Evolutionary conservation across 306 rosid species (phyloP).

Genomic region (Acacia crassicarpa): DNA sequence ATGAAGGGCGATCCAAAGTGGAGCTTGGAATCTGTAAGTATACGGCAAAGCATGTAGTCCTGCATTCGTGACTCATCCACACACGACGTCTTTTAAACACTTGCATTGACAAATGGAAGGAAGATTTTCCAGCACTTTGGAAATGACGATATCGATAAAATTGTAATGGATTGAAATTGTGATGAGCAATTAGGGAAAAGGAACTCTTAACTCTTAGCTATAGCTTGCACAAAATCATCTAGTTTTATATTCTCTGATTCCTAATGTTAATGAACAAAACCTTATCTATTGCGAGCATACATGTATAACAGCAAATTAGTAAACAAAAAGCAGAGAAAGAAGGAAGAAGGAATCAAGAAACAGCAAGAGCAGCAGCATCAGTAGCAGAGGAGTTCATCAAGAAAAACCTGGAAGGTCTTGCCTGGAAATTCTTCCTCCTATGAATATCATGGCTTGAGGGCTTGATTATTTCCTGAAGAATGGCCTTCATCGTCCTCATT

Average conservation of each 20-base stretch:
- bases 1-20: not conserved
- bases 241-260: not conserved
- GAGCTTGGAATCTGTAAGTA: not conserved
- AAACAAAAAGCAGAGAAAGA: not conserved
- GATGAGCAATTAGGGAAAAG: not conserved
- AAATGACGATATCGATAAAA: not conserved
- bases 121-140: not conserved
- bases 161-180: not conserved
- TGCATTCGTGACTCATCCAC: not conserved
- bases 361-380: slow-evolving; percentile 24
- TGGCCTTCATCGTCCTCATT: slow-evolving; percentile 28
- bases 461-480: slow-evolving; percentile 49
- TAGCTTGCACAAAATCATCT: not conserved
- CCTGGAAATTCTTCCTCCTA: slow-evolving; percentile 54
- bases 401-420: slow-evolving; percentile 54
- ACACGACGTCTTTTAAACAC: not conserved
- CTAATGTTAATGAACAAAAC: not conserved
- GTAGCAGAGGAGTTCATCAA: slow-evolving; percentile 30
- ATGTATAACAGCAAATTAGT: not conserved
- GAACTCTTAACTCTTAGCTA: not conserved
- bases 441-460: slow-evolving; percentile 49
- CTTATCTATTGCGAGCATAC: not conserved
- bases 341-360: slow-evolving; percentile 27
- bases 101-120: not conserved
- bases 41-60: not conserved